Percentiles rank a stretch among this genome's conserved stretches.
These are phyloP conservation scores for Xylaria digitata DNA, from an alignment of 2,329 filamentous ascomycete species.

Conservation along the genomic window DNA sequence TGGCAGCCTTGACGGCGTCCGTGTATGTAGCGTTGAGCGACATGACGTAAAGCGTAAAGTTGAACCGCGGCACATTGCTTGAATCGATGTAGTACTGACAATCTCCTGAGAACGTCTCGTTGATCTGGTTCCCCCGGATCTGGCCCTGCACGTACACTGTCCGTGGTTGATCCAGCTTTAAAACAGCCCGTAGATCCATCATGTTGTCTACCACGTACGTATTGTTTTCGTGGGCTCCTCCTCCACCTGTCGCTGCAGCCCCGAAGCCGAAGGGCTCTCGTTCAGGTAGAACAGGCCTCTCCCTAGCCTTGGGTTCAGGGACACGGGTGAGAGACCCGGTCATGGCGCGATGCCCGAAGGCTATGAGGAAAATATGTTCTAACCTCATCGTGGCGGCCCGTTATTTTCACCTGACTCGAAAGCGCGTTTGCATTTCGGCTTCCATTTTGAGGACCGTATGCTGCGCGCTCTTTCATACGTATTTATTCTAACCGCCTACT, in stretches of 20 bases:
- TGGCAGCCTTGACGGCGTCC: constrained; percentile 35
- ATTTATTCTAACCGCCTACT: constrained; percentile 5
- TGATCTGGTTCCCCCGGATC: constrained; percentile 39
- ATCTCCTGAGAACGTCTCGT: constrained; percentile 33
- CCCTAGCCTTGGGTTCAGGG: neutral
- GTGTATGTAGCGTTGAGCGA: constrained; percentile 40
- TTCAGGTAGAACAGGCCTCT: constrained; percentile 28
- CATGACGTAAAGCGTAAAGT: constrained; percentile 42
- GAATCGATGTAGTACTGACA: constrained; percentile 41
- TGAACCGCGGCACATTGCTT: constrained; percentile 34
- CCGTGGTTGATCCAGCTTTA: constrained; percentile 34
- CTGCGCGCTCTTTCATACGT: neutral
- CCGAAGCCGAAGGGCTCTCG: constrained; percentile 42
- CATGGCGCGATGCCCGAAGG: constrained; percentile 9
- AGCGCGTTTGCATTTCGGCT: neutral
- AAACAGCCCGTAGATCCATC: constrained; percentile 37
- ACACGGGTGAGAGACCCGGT: neutral
- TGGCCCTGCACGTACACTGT: constrained; percentile 40
- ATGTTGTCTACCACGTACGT: constrained; percentile 40
- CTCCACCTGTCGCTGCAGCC: constrained; percentile 36
- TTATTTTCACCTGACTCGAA: neutral
- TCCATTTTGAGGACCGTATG: constrained; percentile 2
- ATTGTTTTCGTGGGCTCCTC: constrained; percentile 17
- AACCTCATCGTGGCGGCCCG: constrained; percentile 15
- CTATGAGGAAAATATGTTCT: constrained; percentile 8